Evolutionary conservation across 495 filamentous ascomycete species (phyloP), one percentile per base, ranked within the genome.

Genomic region (Talaromyces wortmannii): DNA sequence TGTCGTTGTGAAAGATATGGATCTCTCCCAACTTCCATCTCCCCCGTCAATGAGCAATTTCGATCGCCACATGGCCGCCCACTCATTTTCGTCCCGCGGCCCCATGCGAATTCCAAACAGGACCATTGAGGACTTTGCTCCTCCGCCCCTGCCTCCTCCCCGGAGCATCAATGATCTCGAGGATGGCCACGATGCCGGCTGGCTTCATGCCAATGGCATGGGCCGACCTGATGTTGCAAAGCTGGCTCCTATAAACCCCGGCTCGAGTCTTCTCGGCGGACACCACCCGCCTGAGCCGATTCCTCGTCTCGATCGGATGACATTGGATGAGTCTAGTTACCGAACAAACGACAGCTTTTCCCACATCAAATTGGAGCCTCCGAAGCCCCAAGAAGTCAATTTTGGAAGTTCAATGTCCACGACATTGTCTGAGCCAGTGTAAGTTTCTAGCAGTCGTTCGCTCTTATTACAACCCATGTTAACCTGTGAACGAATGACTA

Each of bases 61-160:
- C 58, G 59, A 59, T n/a, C 55, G 55, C 31, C 45, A 45, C 36
- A 69, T 72, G 64, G 52, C 71, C 51, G 60, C 63, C 12, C 63
- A 63, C 31, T 61, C 70, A 12, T 74, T 66, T 58, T 63, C 73
- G 52, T 51, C 57, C n/a, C 66, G 65, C 54, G 71, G 71, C 40
- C 78, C 84, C 45, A 75, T 86, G 79, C 68, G 81, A n/a, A 84
- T 87, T 53, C 70, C 67, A 48, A 64, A 78, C 63, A 57, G 73
- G 72, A 57, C 75, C 49, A 68, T 62, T 52, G 71, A 68, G 50
- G 64, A 78, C 43, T 68, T 64, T 52, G 72, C 71, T 43, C 84
- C 84, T 44, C 84, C 84, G 52, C 82, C 84, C 55, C 71, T 87
- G 57, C 84, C 84, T 48, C 84, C 84, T 7, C 84, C 84, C 7